A percentile compares a stretch with the other conserved stretches of the same genome.
These are phyloP conservation scores for Mentha longifolia DNA, from an alignment of 257 asterid species.

Conservation along the genomic window DNA sequence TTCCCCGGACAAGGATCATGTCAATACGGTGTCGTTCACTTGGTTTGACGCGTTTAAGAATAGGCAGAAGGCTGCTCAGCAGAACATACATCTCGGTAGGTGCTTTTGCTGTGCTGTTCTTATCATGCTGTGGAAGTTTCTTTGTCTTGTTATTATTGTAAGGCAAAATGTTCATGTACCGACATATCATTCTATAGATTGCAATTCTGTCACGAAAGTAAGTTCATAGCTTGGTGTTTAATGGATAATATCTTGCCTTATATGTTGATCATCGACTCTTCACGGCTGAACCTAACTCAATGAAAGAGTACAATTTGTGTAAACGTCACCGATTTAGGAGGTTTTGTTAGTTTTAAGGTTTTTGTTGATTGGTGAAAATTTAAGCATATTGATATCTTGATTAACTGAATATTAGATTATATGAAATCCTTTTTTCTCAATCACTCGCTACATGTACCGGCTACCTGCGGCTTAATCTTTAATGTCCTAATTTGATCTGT, in stretches of 20 bases:
- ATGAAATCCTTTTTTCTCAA: neutral
- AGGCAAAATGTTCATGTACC: conserved; percentile 17
- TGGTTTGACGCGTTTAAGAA: conserved; percentile 96
- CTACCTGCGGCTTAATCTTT: neutral
- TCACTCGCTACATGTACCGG: conserved; percentile 10
- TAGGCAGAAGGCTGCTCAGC: conserved; percentile 80
- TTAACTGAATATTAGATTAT: conserved; percentile 4
- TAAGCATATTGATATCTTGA: conserved; percentile 1
- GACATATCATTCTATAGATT: neutral
- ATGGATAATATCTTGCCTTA: neutral
- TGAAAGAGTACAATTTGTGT: neutral
- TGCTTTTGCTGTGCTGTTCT: conserved; percentile 15
- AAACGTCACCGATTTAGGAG: neutral
- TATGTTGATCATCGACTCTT: conserved; percentile 20
- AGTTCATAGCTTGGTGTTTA: conserved; percentile 13
- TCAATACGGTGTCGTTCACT: conserved; percentile 72
- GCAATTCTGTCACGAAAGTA: conserved; percentile 7
- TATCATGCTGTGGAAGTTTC: neutral
- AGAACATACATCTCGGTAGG: conserved; percentile 86
- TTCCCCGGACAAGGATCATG: conserved; percentile 85
- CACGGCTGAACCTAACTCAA: conserved; percentile 6
- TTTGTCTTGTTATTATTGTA: neutral
- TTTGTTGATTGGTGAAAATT: conserved; percentile 13
- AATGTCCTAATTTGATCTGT: conserved; percentile 26
- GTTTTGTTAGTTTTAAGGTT: conserved; percentile 5